Base-by-base conservation (phyloP, 257 asterid genomes). In the Primulina huaijiensis region DNA sequence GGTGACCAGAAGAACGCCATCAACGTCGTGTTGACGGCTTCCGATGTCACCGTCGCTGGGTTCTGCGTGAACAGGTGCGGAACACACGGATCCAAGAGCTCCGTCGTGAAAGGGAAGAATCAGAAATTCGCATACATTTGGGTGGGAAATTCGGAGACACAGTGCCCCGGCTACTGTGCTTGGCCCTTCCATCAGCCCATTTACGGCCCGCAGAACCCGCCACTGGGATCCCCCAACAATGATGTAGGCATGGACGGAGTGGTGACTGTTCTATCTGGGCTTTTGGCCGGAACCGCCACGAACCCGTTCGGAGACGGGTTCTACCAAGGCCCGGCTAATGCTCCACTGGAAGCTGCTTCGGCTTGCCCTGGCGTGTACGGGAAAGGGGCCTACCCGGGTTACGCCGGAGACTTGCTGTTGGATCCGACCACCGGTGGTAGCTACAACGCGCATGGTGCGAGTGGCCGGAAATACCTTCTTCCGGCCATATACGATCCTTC, bases 161-260 rank as follows among this genome's bases (percentile, higher is more conserved):
- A 71, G 19, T 81, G 85, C 14, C 72, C 85, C 2, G 85, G 85
- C 0, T 78, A 81, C 35, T 77, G 82, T 0, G 82, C 85, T 1
- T 81, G 85, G 85, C 85, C 85, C n/a, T 81, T 81, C 59, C 85
- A 81, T 62, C 85, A 77, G 65, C 88, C 88, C 19, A 60, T 64
- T 14, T 83, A 83, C 67, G 88, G 88, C 25, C 88, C 88, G 9
- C 86, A 83, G 37, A 78, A 16, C 71, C 74, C 82, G 63, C 79
- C 88, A 0, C 9, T 81, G 61, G 72, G 64, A 29, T 75, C 88
- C 17, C 88, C 88, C 1, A 83, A 83, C 61, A 79, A 77, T 29
- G 88, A 83, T 30, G 84, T 81, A 30, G 88, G 86, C 11, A 25
- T 72, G 64, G 88, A 83, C 16, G 88, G 86, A 0, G 72, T 81